Conservation (phyloP, 2,329 filamentous ascomycete genomes). For the Claviceps spartinae region DNA sequence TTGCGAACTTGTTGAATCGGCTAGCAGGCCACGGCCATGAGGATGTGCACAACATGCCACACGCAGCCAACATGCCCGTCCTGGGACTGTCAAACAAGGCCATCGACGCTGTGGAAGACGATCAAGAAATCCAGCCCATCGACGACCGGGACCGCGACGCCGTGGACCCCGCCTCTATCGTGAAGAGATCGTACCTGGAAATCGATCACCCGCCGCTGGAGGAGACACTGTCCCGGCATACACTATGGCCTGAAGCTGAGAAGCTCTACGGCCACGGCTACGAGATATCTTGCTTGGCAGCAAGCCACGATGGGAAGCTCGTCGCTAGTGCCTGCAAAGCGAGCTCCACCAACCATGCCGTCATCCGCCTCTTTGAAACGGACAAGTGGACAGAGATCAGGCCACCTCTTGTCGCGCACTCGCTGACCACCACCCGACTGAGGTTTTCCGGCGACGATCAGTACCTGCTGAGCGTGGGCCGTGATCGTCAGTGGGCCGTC, state of each 20-base stretch:
- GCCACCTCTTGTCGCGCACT: constrained; percentile 72
- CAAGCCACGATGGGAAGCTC: constrained; percentile 58
- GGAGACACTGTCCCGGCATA: constrained; percentile 77
- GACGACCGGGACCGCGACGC: constrained; percentile 38
- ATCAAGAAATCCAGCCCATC: constrained; percentile 28
- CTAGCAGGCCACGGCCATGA: constrained; percentile 46
- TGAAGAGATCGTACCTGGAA: constrained; percentile 48
- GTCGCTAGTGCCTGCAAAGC: constrained; percentile 90
- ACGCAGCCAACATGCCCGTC: constrained; percentile 88
- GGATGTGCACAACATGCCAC: constrained; percentile 45
- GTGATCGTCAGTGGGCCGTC: constrained; percentile 83
- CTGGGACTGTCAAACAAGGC: constrained; percentile 94
- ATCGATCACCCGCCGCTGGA: constrained; percentile 69
- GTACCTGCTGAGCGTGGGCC: constrained; percentile 72
- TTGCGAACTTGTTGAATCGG: constrained; percentile 57
- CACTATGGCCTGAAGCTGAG: constrained; percentile 89
- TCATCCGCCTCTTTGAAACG: constrained; percentile 84
- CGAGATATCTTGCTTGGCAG: constrained; percentile 80
- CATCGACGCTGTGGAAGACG: constrained; percentile 45
- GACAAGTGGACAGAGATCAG: constrained; percentile 75
- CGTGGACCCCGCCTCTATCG: constrained; percentile 39
- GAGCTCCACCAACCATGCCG: constrained; percentile 84
- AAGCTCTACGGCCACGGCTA: constrained; percentile 98
- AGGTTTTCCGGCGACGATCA: constrained; percentile 64
- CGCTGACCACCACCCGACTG: constrained; percentile 71